These are phyloP conservation scores for Achaetomium macrosporum DNA, from an alignment of 2,329 filamentous ascomycete species.

Conservation along the genomic window DNA sequence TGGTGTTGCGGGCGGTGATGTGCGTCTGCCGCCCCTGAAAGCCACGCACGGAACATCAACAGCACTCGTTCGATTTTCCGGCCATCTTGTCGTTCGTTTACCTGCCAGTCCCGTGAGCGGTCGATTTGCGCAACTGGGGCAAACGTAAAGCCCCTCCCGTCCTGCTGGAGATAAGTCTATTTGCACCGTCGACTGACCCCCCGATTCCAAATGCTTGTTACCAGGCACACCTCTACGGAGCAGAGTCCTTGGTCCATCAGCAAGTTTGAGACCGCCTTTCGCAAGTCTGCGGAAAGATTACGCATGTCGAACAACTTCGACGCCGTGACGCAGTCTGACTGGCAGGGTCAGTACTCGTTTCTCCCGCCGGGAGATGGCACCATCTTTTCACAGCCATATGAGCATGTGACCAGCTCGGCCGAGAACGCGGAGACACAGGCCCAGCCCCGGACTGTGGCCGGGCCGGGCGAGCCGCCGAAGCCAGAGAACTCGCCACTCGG, in stretches of 20 bases:
- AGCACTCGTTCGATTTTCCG: constrained; percentile 12
- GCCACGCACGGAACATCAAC: constrained; percentile 11
- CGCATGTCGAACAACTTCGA: constrained; percentile 55
- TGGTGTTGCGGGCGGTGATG: constrained; percentile 19
- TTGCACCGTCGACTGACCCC: constrained; percentile 11
- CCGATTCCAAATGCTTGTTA: constrained; percentile 49
- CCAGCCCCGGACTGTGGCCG: constrained; percentile 35
- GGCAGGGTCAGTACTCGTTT: constrained; percentile 51
- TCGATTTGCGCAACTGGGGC: constrained; percentile 13
- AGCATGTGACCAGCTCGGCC: constrained; percentile 34
- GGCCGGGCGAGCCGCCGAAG: constrained; percentile 50
- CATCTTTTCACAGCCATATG: constrained; percentile 41
- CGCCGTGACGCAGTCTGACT: constrained; percentile 48
- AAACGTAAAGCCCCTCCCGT: constrained; percentile 5
- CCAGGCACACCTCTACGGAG: constrained; percentile 48
- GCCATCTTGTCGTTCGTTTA: constrained; percentile 5
- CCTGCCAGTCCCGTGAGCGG: background rate
- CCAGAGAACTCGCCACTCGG: constrained; percentile 38
- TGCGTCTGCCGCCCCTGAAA: constrained; percentile 16
- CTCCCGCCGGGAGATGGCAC: constrained; percentile 40
- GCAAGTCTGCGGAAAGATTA: constrained; percentile 40
- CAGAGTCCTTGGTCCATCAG: constrained; percentile 50
- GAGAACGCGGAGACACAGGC: constrained; percentile 35
- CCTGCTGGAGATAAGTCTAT: constrained; percentile 9
- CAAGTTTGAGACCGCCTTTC: constrained; percentile 45